Conservation (phyloP, 2,329 filamentous ascomycete species). For the Hymenoscyphus salicellus region DNA sequence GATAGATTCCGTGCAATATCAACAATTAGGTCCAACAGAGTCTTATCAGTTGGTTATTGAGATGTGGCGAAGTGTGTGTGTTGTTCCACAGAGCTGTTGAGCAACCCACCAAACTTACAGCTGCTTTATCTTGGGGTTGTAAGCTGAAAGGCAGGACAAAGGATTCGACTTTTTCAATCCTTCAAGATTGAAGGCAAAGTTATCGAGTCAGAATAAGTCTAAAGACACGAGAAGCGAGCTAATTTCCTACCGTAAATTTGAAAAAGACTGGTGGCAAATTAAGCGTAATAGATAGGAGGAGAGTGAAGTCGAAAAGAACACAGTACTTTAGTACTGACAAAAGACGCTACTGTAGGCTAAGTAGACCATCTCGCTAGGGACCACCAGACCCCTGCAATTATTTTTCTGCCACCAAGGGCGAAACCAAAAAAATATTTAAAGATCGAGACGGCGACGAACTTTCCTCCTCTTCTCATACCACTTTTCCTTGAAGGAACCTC, state of each 20-base stretch:
- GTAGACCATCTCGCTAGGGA: background rate
- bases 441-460: background rate
- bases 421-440: constrained; percentile 17
- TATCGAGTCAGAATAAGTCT: background rate
- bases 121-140: background rate
- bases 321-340: background rate
- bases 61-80: background rate
- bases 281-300: background rate
- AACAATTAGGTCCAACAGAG: background rate
- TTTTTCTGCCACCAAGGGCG: constrained; percentile 11
- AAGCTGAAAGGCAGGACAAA: background rate
- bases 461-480: constrained; percentile 1
- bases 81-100: background rate
- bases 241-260: background rate
- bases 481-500: constrained; percentile 9
- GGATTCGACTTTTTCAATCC: background rate
- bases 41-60: background rate
- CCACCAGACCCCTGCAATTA: constrained; percentile 14
- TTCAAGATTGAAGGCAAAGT: background rate
- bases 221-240: background rate
- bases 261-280: background rate
- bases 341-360: background rate
- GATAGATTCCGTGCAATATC: background rate
- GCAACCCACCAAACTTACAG: background rate
- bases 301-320: background rate